Conservation (phyloP, 148 eudicot genomes). For the Rhododendron molle region DNA sequence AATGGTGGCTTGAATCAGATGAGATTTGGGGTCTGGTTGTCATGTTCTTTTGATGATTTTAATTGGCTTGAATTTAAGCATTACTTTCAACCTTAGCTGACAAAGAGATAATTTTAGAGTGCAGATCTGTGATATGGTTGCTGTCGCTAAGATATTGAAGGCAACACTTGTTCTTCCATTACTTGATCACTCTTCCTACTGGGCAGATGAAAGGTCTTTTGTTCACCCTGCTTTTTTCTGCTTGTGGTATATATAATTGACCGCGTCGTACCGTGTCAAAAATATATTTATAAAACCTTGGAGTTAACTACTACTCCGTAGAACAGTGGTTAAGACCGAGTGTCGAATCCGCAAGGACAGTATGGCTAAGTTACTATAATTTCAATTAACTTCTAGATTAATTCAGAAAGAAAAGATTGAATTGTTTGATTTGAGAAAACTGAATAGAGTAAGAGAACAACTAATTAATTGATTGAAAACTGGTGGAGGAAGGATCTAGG, state of each 20-base stretch:
- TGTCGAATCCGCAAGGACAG: no score
- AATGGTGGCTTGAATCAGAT: constrained; percentile 99
- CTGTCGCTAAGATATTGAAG: constrained; percentile 95
- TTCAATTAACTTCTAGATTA: no score
- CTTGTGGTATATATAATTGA: not conserved
- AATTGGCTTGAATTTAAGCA: constrained; percentile 1
- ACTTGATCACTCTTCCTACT: constrained; percentile 92
- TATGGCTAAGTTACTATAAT: no score
- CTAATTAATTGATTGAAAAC: no score
- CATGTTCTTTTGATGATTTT: constrained; percentile 23
- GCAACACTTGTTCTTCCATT: constrained; percentile 97
- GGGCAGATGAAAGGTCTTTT: constrained; percentile 92
- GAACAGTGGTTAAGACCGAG: no score
- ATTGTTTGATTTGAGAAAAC: no score
- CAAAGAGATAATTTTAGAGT: constrained; percentile 53
- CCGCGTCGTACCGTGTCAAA: no score
- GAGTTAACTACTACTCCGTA: no score
- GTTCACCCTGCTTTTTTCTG: not conserved
- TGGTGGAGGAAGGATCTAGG: no score
- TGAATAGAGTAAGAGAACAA: no score
- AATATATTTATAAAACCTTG: no score
- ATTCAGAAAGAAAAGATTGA: no score
- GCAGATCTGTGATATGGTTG: constrained; percentile 99
- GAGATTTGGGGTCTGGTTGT: constrained; percentile 99
- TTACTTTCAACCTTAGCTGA: constrained; percentile 28